Percentiles rank a stretch among this genome's conserved stretches.
phyloP scores from a whole-genome alignment of 768 basidiomycete genomes.

The Baorangia bicolor region DNA sequence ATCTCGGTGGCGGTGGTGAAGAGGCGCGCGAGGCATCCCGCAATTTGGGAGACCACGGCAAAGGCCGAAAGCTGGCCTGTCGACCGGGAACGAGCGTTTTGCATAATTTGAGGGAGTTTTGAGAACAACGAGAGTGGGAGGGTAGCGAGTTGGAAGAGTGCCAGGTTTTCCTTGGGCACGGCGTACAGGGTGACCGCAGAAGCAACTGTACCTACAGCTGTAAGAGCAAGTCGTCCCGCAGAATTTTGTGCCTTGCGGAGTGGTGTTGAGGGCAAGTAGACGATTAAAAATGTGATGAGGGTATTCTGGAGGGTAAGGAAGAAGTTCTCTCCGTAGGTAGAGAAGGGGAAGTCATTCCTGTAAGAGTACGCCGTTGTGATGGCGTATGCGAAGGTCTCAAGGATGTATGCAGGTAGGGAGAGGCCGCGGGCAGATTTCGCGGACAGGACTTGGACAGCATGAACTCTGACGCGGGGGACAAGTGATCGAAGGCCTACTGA shows the following conservation, averaged over 20 bases:
- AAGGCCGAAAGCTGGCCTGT: constrained; percentile 96
- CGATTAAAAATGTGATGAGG: constrained; percentile 84
- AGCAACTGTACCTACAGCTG: constrained; percentile 34
- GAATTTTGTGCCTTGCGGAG: constrained; percentile 27
- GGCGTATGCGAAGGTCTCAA: constrained; percentile 89
- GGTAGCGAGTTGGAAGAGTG: constrained; percentile 78
- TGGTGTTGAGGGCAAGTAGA: constrained; percentile 50
- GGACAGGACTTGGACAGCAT: constrained; percentile 51
- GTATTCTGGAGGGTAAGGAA: constrained; percentile 91
- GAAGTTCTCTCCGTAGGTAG: constrained; percentile 96
- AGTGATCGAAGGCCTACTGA: constrained; percentile 51
- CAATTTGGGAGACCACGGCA: constrained; percentile 84
- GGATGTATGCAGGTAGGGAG: constrained; percentile 79
- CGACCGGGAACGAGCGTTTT: constrained; percentile 70
- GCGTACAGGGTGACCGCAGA: constrained; percentile 43
- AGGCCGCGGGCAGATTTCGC: constrained; percentile 83
- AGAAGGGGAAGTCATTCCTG: constrained; percentile 87
- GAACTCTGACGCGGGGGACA: not conserved
- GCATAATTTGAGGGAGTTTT: constrained; percentile 90
- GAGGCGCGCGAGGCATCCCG: constrained; percentile 85
- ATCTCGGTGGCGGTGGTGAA: constrained; percentile 94
- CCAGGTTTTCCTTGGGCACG: constrained; percentile 50
- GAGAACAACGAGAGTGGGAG: constrained; percentile 91
- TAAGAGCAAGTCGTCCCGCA: constrained; percentile 32
- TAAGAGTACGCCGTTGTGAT: constrained; percentile 88